Percentiles rank a stretch among this genome's conserved stretches.
Evolutionary conservation across 176 grass and related monocot genomes (phyloP).

Genomic region (Guadua angustifolia): DNA sequence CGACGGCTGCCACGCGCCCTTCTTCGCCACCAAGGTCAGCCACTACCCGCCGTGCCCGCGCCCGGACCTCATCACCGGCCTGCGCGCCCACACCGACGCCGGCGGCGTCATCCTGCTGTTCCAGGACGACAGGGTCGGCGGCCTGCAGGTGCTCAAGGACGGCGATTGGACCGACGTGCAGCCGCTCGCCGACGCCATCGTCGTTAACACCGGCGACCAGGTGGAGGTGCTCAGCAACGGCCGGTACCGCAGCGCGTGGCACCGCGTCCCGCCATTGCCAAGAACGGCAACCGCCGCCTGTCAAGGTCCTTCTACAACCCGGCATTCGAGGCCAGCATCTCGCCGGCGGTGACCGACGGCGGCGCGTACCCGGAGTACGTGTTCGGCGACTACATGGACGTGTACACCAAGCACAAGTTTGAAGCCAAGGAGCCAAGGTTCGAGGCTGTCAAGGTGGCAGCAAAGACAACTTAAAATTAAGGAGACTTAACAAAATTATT

Average conservation of each 20-base stretch:
- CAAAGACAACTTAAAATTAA: slow-evolving; percentile 19
- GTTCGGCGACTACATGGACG: slow-evolving; percentile 67
- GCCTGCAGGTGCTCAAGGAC: slow-evolving; percentile 65
- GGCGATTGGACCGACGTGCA: slow-evolving; percentile 81
- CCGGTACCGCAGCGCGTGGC: slow-evolving; percentile 86
- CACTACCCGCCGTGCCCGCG: slow-evolving; percentile 84
- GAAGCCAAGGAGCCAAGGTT: slow-evolving; percentile 58
- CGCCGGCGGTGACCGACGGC: slow-evolving; percentile 14
- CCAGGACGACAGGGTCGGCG: slow-evolving; percentile 69
- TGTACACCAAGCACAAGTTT: slow-evolving; percentile 64
- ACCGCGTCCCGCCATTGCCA: slow-evolving; percentile 72
- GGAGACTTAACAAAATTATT: not conserved
- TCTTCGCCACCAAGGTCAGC: slow-evolving; percentile 78
- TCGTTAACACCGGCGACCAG: slow-evolving; percentile 98
- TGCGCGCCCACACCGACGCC: slow-evolving; percentile 76
- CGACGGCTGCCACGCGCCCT: slow-evolving; percentile 14
- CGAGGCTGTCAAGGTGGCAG: slow-evolving; percentile 46
- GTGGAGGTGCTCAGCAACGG: slow-evolving; percentile 91
- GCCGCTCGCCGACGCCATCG: slow-evolving; percentile 78
- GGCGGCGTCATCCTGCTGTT: slow-evolving; percentile 74
- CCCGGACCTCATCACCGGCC: slow-evolving; percentile 59
- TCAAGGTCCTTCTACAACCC: slow-evolving; percentile 76
- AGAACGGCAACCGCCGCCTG: slow-evolving; percentile 62
- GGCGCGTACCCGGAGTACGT: slow-evolving; percentile 48
- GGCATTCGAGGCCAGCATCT: slow-evolving; percentile 44